A percentile compares a stretch with the other conserved stretches of the same genome.
These are phyloP conservation scores for Iris macrosiphon DNA, from an alignment of 106 monocot species.

Conservation along the genomic window DNA sequence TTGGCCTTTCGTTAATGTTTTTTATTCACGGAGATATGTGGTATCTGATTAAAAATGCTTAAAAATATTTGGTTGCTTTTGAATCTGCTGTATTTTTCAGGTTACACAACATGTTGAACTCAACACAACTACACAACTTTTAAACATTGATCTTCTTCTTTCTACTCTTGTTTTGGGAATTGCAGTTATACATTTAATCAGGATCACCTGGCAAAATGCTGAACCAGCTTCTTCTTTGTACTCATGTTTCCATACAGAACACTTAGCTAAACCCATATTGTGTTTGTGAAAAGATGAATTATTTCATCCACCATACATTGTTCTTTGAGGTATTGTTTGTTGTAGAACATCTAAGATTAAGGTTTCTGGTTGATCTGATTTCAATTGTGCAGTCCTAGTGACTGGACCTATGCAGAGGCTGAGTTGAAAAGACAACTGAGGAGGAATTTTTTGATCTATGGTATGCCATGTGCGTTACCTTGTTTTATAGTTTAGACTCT, in stretches of 20 bases:
- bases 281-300: too few relatives aligned
- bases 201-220: too few relatives aligned
- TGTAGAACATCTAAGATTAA: too few relatives aligned
- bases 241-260: too few relatives aligned
- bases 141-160: too few relatives aligned
- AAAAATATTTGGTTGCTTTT: not conserved
- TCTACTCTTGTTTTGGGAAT: too few relatives aligned
- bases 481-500: not conserved
- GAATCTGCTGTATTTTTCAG: not conserved
- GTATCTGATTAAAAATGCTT: not conserved
- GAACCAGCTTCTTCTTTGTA: too few relatives aligned
- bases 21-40: not conserved
- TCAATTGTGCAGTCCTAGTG: constrained; percentile 63
- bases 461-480: constrained; percentile 23
- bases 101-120: not conserved
- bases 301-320: too few relatives aligned
- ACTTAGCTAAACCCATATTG: too few relatives aligned
- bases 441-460: constrained; percentile 75
- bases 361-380: constrained; percentile 2
- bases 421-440: constrained; percentile 70
- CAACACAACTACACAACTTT: too few relatives aligned
- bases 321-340: too few relatives aligned
- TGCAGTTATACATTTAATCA: too few relatives aligned
- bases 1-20: not conserved
- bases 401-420: constrained; percentile 87